phyloP scores from a whole-genome alignment of 2,329 filamentous ascomycete species.

The Aspergillus niger region DNA sequence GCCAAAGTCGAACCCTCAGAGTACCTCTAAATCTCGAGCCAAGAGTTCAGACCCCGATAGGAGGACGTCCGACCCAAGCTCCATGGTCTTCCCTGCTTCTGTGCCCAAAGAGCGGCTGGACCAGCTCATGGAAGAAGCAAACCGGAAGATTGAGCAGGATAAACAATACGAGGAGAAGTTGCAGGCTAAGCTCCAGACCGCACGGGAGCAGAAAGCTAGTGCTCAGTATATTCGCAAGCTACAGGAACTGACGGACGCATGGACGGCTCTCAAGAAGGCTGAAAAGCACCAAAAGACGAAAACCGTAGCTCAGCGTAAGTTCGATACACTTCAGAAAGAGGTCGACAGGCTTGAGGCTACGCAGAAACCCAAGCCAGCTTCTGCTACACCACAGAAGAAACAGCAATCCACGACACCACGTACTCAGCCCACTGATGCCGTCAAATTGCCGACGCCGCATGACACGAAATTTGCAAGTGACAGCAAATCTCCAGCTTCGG shows the following conservation, averaged over 20 bases:
- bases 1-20: conserved; percentile 13
- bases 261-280: not conserved
- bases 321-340: conserved; percentile 10
- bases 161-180: conserved; percentile 12
- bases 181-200: conserved; percentile 15
- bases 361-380: not conserved
- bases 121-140: conserved; percentile 15
- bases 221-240: conserved; percentile 11
- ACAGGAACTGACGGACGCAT: not conserved
- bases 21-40: conserved; percentile 2
- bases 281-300: not conserved
- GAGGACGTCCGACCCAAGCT: conserved; percentile 6
- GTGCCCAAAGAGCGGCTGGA: conserved; percentile 15
- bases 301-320: not conserved
- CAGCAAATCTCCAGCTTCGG: not conserved
- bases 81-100: conserved; percentile 20
- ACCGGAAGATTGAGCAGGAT: conserved; percentile 13
- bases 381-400: conserved; percentile 2
- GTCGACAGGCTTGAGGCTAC: conserved; percentile 17
- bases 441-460: not conserved
- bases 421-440: not conserved
- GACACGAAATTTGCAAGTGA: not conserved
- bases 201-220: conserved; percentile 8
- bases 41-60: conserved; percentile 2
- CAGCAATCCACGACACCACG: not conserved